phyloP scores from a whole-genome alignment of 176 grass and related monocot genomes.

The Eremochloa ophiuroides region DNA sequence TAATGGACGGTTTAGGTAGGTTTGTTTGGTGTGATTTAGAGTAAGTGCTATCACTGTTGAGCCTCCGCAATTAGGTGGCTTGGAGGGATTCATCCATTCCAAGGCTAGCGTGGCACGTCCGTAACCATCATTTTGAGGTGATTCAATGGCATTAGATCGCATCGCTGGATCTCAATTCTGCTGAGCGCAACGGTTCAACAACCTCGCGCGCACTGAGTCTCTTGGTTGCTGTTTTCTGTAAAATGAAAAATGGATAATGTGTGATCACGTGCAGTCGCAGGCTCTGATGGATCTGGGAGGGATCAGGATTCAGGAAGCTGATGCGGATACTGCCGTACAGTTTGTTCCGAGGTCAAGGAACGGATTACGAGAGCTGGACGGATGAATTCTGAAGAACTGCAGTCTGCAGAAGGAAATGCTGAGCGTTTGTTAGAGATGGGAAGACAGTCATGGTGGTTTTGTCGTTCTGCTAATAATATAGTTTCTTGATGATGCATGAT shows the following conservation, averaged over 20 bases:
- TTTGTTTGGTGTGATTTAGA: slow-evolving; percentile 4
- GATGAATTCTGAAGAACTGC: background rate
- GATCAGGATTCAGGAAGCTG: background rate
- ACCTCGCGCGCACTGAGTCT: background rate
- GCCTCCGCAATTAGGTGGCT: slow-evolving; percentile 24
- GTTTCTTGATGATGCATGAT: no score
- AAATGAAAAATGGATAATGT: background rate
- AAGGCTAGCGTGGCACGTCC: background rate
- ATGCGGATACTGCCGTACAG: background rate
- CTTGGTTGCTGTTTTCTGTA: background rate
- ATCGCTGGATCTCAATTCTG: background rate
- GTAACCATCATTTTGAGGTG: background rate
- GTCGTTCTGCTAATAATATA: background rate
- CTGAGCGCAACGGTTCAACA: background rate
- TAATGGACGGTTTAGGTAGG: slow-evolving; percentile 10
- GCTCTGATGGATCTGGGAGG: background rate
- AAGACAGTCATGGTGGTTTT: background rate
- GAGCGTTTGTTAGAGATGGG: background rate
- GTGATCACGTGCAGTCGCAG: background rate
- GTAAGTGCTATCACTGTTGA: slow-evolving; percentile 27
- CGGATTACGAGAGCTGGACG: background rate
- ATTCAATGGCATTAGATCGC: slow-evolving; percentile 25
- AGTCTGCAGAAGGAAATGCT: background rate
- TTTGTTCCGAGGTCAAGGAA: background rate
- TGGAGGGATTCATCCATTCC: no score